Evolutionary conservation across 2,329 filamentous ascomycete genomes (phyloP), one percentile per base, ranked within the genome.

Genomic region (Dactylellina haptotyla): DNA sequence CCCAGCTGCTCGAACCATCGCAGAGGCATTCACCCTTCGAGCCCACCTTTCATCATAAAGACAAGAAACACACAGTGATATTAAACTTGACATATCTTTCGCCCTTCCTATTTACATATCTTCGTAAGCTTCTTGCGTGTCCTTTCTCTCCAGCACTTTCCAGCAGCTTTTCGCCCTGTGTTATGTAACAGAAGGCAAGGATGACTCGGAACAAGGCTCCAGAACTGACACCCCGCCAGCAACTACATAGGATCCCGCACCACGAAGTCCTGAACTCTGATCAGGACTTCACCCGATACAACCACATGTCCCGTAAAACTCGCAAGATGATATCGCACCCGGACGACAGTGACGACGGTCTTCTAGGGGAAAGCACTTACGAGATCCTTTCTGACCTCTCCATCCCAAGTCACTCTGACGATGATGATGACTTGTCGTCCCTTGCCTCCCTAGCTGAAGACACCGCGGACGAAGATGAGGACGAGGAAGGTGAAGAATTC

Each of bases 361-460:
- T 75, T 50, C 59, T 77, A 23, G 75, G 75, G 8, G 77, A 78
- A 48, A 78, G 77, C 59, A 75, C 76, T 32, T 78, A 78, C 61
- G 77, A 78, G 61, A 77, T 78, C n/a, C 76, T 78, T 30, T 76
- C 75, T 1, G 76, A 77, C 56, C 77, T 76, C 54, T 77, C 75
- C 14, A 61, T 77, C 14, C 66, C 76, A 28, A 84, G 83, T 25
- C 81, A 82, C 50, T 83, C 84, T 59, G 83, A 84, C 39, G 82
- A 83, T 72, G 81, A 81, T 5, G 78, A 79, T 32, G 80, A 79
- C 61, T 80, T 81, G 45, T 81, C 81, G 34, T 82, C 83, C 63
- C 81, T 78, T 46, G 76, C 77, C 26, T 78, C 77, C 54, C 50
- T 78, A 51, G 75, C 81, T 3, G 83, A 85, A 25, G 82, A 83